Conservation (phyloP, 306 rosid species). For the Medicago truncatula region DNA sequence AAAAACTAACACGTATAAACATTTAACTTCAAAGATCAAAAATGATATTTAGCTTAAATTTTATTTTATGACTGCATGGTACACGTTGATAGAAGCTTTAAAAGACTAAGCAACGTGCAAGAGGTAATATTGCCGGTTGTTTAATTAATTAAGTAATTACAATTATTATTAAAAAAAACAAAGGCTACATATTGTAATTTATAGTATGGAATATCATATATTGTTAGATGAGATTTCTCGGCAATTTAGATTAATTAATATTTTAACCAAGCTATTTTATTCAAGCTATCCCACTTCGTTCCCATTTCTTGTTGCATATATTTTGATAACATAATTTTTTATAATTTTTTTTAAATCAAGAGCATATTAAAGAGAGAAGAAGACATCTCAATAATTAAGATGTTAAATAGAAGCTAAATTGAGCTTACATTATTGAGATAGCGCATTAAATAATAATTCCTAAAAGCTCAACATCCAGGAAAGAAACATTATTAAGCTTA, state of each 20-base stretch:
- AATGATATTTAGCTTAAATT: no score
- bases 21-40: no score
- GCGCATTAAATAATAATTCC: no score
- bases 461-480: no score
- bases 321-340: no score
- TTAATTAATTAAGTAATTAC: neutral
- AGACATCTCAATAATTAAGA: no score
- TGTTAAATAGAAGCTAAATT: no score
- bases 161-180: neutral
- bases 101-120: neutral
- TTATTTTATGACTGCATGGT: neutral
- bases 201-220: neutral
- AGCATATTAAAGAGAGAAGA: no score
- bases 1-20: no score
- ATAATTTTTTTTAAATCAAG: no score
- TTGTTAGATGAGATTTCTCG: neutral
- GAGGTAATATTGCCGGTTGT: neutral
- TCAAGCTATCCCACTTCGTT: neutral
- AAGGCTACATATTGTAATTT: neutral
- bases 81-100: neutral
- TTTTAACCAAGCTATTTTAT: neutral
- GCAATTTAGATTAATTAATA: neutral
- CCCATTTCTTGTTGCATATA: neutral
- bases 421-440: no score
- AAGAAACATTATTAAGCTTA: no score